Percentiles rank a stretch among this genome's conserved stretches.
Conservation (phyloP, 202 grass and related monocot genomes). For the Zoysia matrella region DNA sequence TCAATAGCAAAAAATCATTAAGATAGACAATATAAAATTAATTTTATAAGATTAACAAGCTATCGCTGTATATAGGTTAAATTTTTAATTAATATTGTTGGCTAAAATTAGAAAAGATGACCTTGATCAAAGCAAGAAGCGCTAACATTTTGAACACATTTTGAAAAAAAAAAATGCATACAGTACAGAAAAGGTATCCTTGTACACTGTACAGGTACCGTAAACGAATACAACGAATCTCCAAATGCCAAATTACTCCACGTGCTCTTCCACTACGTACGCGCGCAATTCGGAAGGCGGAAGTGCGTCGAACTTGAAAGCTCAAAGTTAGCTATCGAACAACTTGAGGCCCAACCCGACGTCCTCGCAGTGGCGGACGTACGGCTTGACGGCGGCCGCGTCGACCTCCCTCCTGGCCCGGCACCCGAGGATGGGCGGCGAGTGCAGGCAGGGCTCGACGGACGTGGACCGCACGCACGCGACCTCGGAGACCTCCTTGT, state of each 20-base stretch:
- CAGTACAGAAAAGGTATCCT: no score
- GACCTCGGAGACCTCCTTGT: constrained; percentile 56
- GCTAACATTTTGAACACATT: no score
- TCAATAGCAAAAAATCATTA: no score
- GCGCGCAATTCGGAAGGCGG: background rate
- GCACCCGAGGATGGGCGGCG: constrained; percentile 70
- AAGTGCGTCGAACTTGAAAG: background rate
- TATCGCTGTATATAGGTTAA: no score
- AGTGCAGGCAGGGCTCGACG: constrained; percentile 92
- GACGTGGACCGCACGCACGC: constrained; percentile 72
- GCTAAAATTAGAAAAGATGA: no score
- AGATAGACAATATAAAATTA: no score
- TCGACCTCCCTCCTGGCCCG: constrained; percentile 64
- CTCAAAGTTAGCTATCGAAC: constrained; percentile 57
- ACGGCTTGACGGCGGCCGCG: constrained; percentile 57
- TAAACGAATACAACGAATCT: constrained; percentile 40
- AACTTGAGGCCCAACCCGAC: constrained; percentile 75
- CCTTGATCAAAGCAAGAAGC: no score
- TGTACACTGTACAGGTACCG: background rate
- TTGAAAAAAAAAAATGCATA: no score
- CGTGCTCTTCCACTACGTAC: background rate
- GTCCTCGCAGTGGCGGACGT: constrained; percentile 90
- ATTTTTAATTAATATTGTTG: no score
- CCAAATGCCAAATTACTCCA: constrained; percentile 31
- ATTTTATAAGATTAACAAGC: no score